Conservation (phyloP, 768 basidiomycete species). For the Leccinum boreale region DNA sequence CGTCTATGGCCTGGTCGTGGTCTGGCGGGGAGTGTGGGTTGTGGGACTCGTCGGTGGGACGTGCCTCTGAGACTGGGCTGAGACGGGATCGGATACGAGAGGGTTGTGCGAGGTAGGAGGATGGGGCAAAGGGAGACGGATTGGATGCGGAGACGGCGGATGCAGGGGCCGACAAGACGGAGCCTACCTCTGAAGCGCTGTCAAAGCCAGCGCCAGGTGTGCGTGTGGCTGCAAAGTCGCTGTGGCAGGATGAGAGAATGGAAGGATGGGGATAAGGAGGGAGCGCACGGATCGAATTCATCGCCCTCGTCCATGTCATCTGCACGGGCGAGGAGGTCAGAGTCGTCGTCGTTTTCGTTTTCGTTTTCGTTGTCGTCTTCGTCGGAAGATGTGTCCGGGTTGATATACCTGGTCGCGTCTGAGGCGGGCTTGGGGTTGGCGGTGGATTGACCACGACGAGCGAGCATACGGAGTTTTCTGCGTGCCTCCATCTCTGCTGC, state of each 20-base stretch:
- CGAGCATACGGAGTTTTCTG: constrained; percentile 61
- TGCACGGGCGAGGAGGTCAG: constrained; percentile 46
- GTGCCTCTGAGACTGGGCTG: constrained; percentile 62
- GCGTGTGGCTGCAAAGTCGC: constrained; percentile 67
- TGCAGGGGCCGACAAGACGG: constrained; percentile 51
- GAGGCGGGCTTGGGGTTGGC: constrained; percentile 24
- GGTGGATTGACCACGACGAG: constrained; percentile 44
- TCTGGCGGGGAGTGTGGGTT: constrained; percentile 24
- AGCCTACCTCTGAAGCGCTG: constrained; percentile 61
- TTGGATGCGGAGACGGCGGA: constrained; percentile 51
- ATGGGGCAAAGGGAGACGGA: constrained; percentile 51
- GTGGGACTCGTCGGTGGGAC: constrained; percentile 28
- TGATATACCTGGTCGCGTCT: constrained; percentile 37
- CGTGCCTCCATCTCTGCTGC: constrained; percentile 86
- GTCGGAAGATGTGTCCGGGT: constrained; percentile 48
- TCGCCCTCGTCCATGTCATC: constrained; percentile 62
- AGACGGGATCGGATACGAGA: constrained; percentile 45
- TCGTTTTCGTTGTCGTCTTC: constrained; percentile 41
- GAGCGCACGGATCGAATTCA: constrained; percentile 76
- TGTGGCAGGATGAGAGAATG: constrained; percentile 24
- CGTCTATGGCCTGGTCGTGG: constrained; percentile 32
- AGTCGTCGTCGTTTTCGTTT: constrained; percentile 48
- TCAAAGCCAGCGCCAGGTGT: constrained; percentile 49
- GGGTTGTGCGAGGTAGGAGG: constrained; percentile 38
- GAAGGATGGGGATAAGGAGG: constrained; percentile 1